Percentiles rank a stretch among this genome's conserved stretches.
Evolutionary conservation across 2,329 filamentous ascomycete species (phyloP).

Genomic region (Colletotrichum plurivorum): DNA sequence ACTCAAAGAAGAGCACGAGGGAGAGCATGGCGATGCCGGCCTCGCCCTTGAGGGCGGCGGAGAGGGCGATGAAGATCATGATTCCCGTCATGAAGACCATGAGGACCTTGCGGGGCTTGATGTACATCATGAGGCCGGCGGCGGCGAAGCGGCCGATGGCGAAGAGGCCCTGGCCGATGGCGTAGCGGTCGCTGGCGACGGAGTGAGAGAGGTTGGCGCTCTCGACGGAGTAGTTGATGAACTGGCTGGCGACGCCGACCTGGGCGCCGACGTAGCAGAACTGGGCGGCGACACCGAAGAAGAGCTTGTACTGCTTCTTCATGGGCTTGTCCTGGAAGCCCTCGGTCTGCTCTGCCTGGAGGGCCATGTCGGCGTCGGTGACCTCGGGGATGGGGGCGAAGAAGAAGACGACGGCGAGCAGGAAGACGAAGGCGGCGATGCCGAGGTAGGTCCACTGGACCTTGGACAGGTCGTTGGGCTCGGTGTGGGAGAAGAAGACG

Average conservation of each 20-base stretch:
- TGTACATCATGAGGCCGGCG: conserved; percentile 67
- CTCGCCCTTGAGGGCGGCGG: conserved; percentile 66
- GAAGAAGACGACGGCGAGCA: conserved; percentile 71
- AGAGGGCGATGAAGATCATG: conserved; percentile 68
- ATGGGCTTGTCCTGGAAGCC: conserved; percentile 59
- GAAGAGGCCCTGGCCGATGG: conserved; percentile 72
- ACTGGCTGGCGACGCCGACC: conserved; percentile 67
- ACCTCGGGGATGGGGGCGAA: conserved; percentile 66
- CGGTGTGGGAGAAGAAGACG: conserved; percentile 72
- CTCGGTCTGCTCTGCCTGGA: conserved; percentile 59
- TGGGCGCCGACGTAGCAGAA: conserved; percentile 76
- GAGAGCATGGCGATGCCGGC: conserved; percentile 69
- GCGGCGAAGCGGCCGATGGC: conserved; percentile 73
- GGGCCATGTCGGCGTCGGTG: conserved; percentile 74
- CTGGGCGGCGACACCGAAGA: conserved; percentile 72
- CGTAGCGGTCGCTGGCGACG: conserved; percentile 63
- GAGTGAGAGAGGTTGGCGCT: conserved; percentile 48
- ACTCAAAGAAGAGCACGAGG: conserved; percentile 70
- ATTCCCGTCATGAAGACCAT: conserved; percentile 65
- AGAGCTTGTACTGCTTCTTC: conserved; percentile 71
- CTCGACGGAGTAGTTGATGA: conserved; percentile 64
- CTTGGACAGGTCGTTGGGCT: conserved; percentile 64
- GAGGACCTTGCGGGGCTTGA: conserved; percentile 70
- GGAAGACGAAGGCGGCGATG: conserved; percentile 71
- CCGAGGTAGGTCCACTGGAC: conserved; percentile 77